Evolutionary conservation across 768 basidiomycete species (phyloP).

Genomic region (Mycena belliarum): DNA sequence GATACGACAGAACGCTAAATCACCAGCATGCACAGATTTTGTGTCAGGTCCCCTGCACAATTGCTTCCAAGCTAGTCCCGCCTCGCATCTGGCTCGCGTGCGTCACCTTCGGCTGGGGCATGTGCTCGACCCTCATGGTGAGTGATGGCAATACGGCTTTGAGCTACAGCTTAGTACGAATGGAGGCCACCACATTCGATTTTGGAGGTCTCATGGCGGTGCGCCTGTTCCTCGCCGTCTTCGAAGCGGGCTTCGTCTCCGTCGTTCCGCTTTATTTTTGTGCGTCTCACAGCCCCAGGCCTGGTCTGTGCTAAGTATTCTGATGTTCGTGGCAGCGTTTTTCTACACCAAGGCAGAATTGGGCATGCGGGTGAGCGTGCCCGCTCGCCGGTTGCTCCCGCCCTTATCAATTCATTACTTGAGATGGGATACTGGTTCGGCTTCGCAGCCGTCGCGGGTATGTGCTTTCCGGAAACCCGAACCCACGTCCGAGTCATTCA

Average conservation of each 20-base stretch:
- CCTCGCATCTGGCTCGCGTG: constrained; percentile 69
- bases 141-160: constrained; percentile 3
- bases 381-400: too few relatives aligned
- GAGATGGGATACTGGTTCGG: constrained; percentile 83
- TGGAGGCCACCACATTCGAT: constrained; percentile 62
- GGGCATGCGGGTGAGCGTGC: constrained; percentile 65
- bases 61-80: constrained; percentile 66
- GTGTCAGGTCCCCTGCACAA: constrained; percentile 65
- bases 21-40: constrained; percentile 51
- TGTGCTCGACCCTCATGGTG: constrained; percentile 72
- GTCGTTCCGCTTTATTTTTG: constrained; percentile 79
- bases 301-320: not conserved
- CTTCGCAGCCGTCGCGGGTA: constrained; percentile 78
- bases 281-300: constrained; percentile 33
- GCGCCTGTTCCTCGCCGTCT: constrained; percentile 68
- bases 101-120: constrained; percentile 72
- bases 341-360: constrained; percentile 79
- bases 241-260: constrained; percentile 79
- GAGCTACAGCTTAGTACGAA: not conserved
- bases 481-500: not conserved
- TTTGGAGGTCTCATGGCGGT: constrained; percentile 58
- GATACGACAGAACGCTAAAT: not conserved
- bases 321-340: constrained; percentile 51
- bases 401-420: too few relatives aligned
- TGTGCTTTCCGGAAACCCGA: not conserved